Evolutionary conservation across 495 filamentous ascomycete species (phyloP), one percentile per base, ranked within the genome.

Genomic region (Apiosordaria backusii): DNA sequence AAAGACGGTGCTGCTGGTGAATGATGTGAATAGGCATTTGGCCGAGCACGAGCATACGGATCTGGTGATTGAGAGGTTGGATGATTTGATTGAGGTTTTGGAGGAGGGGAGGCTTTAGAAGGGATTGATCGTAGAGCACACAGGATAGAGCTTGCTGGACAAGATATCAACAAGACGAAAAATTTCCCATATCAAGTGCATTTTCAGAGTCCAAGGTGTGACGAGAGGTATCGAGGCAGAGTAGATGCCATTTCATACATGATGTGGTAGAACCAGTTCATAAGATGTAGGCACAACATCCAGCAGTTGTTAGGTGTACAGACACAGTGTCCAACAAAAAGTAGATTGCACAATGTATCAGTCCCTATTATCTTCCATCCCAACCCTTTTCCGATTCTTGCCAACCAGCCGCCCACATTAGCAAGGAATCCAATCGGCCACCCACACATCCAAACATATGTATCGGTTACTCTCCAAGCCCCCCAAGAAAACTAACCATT

Each of bases 1-100:
- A 9, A 92, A 92, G 24, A 97, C 95, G 4, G 92, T 97, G 59
- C 76, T 99, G 73, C 83, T 99, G 53, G 82, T 89, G 15, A 96
- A 95, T 74, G 88, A 92, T 57, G 88, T 83, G 24, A 97, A 97
- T 74, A 78, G 74, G 57, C 86, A 90, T 68, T 74, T 97, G 57
- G 86, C 84, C 24, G 81, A 86, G 26, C 91, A 97, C 74, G 83
- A 89, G 70, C 87, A 95, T 77, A 95, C 91, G 1, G 93, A 96
- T 77, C 62, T 88, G 55, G 85, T 83, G 22, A 89, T 91, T 53
- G 72, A 76, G 64, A 81, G 84, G 57, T 72, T 93, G 67, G 89
- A 92, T 71, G 89, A 93, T 68, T 70, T 95, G 72, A 82, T 92
- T 57, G 81, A 82, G 21, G 83, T 92, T 5, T 80, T 94, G 3